Percentiles rank a stretch among this genome's conserved stretches.
phyloP scores from a whole-genome alignment of 257 asterid species.

The Solanum pimpinellifolium region DNA sequence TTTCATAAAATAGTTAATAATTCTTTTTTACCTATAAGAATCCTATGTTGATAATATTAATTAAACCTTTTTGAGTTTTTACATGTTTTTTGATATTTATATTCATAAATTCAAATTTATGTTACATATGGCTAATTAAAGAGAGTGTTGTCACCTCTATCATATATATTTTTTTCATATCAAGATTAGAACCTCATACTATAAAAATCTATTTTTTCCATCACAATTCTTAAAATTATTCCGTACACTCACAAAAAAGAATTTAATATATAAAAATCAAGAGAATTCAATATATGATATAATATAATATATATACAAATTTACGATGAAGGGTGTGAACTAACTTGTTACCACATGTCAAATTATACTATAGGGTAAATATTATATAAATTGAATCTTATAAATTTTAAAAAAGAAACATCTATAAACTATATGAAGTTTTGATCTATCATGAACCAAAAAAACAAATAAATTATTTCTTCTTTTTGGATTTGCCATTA shows the following conservation, averaged over 20 bases:
- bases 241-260: too few species aligned
- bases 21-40: not conserved
- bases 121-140: not conserved
- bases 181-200: accelerated
- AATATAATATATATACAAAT: not conserved
- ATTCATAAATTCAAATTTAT: not conserved
- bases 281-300: not conserved
- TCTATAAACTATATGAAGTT: not conserved
- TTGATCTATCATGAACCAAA: constrained; percentile 2
- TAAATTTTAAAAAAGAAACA: not conserved
- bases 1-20: not conserved
- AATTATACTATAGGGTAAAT: not conserved
- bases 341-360: not conserved
- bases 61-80: not conserved
- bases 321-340: not conserved
- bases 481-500: constrained; percentile 62
- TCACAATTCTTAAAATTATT: too few species aligned
- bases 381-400: not conserved
- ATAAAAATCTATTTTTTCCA: too few species aligned
- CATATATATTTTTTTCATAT: not conserved
- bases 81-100: not conserved
- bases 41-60: not conserved
- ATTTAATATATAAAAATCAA: not conserved
- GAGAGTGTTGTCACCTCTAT: not conserved
- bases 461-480: constrained; percentile 33